Conservation (phyloP, 192 early-diverging fungal genomes). For the Gaertneriomyces semiglobifer region DNA sequence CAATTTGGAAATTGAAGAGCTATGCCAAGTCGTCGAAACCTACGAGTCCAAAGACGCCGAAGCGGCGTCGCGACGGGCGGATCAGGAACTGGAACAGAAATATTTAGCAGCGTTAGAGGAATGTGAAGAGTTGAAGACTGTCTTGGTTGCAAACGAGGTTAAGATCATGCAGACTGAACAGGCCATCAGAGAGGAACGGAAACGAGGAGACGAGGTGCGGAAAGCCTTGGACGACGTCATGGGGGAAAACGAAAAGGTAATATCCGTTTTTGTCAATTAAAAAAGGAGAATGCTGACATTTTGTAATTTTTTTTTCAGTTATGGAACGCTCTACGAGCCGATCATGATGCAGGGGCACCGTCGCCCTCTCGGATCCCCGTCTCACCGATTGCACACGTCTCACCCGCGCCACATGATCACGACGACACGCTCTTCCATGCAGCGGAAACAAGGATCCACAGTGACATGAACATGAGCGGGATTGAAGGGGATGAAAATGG, state of each 20-base stretch:
- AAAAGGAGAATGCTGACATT: background rate
- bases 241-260: conserved; percentile 7
- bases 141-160: background rate
- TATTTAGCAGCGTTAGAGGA: background rate
- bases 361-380: no score
- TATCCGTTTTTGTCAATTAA: background rate
- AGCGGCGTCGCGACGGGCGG: background rate
- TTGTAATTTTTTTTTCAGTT: background rate
- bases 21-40: background rate
- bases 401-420: no score
- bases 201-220: background rate
- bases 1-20: background rate
- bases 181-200: background rate
- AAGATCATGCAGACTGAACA: background rate
- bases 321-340: no score
- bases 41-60: background rate
- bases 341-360: no score
- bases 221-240: background rate
- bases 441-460: no score
- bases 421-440: no score
- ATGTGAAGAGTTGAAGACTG: background rate
- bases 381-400: no score
- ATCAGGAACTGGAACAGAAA: background rate
- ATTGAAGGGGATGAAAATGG: no score
- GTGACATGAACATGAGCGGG: no score